These are phyloP conservation scores for Cryptococcus sp. DNA, from an alignment of 1,284 basidiomycete genomes.

Conservation along the genomic window DNA sequence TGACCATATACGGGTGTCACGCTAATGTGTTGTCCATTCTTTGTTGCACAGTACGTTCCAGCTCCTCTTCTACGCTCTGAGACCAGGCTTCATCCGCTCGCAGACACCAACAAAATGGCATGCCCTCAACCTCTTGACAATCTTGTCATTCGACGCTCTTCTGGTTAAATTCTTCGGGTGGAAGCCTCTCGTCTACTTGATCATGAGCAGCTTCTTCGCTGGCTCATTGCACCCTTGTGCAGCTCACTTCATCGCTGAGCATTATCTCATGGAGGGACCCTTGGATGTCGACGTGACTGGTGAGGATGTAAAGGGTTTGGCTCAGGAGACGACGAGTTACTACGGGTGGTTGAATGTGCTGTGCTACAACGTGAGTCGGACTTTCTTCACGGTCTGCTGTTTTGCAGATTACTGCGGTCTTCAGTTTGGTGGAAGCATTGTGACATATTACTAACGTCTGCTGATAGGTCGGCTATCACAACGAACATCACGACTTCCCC, in stretches of 20 bases:
- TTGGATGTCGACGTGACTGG: slow-evolving; percentile 24
- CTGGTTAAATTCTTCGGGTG: slow-evolving; percentile 66
- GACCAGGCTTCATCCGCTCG: slow-evolving; percentile 87
- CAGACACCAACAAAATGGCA: slow-evolving; percentile 86
- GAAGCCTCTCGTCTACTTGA: slow-evolving; percentile 75
- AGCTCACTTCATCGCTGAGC: slow-evolving; percentile 96
- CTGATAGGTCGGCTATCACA: slow-evolving; percentile 87
- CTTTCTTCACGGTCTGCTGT: slow-evolving; percentile 1
- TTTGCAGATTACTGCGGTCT: background rate
- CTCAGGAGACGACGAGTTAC: slow-evolving; percentile 95
- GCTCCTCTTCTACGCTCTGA: slow-evolving; percentile 95
- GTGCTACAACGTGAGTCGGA: slow-evolving; percentile 81
- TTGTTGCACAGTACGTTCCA: slow-evolving; percentile 77
- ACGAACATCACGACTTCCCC: slow-evolving; percentile 99
- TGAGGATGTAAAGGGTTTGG: slow-evolving; percentile 40
- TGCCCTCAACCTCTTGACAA: slow-evolving; percentile 68
- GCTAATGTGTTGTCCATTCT: background rate
- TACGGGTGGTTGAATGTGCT: slow-evolving; percentile 89
- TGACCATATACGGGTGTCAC: too few relatives aligned
- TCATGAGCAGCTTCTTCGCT: slow-evolving; percentile 89
- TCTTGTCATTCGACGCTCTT: slow-evolving; percentile 72
- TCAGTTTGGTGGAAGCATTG: background rate
- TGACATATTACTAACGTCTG: too few relatives aligned
- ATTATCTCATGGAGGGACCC: slow-evolving; percentile 87
- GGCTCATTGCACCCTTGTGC: slow-evolving; percentile 93